Percentiles rank a stretch among this genome's conserved stretches.
These are phyloP conservation scores for Ceratobasidium sp. DNA, from an alignment of 1,284 basidiomycete species.

Conservation along the genomic window DNA sequence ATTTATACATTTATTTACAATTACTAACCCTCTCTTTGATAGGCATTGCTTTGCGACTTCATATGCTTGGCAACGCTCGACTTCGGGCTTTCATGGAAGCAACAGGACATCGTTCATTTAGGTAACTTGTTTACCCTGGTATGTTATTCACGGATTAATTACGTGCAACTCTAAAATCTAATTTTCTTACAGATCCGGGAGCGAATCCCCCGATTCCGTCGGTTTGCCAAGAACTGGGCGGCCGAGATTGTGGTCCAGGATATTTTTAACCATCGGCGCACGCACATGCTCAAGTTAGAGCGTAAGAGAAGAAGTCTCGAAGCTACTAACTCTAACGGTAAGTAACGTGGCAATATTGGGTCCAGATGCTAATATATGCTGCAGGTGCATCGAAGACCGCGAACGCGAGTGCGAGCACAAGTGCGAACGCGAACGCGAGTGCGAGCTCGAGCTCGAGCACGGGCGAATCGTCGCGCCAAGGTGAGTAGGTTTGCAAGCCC, in stretches of 20 bases:
- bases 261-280: slow-evolving; percentile 14
- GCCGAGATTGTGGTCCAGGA: slow-evolving; percentile 5
- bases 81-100: neutral
- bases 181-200: neutral
- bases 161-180: neutral
- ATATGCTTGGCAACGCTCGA: slow-evolving; percentile 2
- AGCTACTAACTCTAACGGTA: no score
- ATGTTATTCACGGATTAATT: neutral
- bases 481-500: no score
- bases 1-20: no score
- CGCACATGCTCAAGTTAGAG: neutral
- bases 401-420: no score
- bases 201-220: neutral
- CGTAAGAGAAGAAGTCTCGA: no score
- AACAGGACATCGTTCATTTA: neutral
- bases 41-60: slow-evolving; percentile 1
- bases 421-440: no score
- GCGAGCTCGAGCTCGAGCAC: no score
- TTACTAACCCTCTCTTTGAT: neutral
- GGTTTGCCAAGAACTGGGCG: slow-evolving; percentile 8
- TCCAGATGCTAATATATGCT: no score
- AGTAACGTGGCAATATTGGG: no score
- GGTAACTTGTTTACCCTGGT: neutral
- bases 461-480: no score
- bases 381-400: no score